Evolutionary conservation across 208 protist species (phyloP), one percentile per base, ranked within the genome.

Genomic region (Leishmania arabica): DNA sequence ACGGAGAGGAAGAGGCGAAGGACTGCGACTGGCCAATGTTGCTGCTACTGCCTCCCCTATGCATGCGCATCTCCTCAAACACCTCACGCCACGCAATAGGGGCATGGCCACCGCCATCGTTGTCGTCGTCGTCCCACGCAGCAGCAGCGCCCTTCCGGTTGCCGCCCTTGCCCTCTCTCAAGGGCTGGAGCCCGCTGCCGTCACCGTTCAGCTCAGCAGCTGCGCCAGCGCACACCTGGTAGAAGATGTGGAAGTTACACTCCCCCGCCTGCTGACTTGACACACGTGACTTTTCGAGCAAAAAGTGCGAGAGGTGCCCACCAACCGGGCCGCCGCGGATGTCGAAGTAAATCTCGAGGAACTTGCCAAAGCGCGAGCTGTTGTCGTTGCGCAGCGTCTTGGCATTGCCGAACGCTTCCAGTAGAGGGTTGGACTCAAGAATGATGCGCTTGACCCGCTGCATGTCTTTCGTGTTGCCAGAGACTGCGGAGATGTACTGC

Each of bases 241-340:
- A 99, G 78, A 99, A 99, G 70, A 99, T 96, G 84, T 99, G 98
- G 83, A 98, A 99, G 84, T 98, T 99, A 37, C 98, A 86, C 92
- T 99, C 98, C 24, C 96, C 97, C 42, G 80, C 69, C 71, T 93
- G 89, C 73, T 97, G 94, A 58, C 80, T 85, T 62, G 94, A 90
- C 21, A 98, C 95, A 51, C 97, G 92, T 24, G 88, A 93, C 89
- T 99, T 99, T 81, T 99, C 97, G 8, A 99, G 79, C 49, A 98
- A 81, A 84, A 98, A 99, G 85, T 95, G 97, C 6, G 84, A 89
- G 82, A 99, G 92, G 77, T 89, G 82, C 0, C 97, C 95, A 9
- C 97, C 97, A 21, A 95, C 85, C 34, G 97, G 97, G 17, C 89
- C 89, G 56, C 93, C 94, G 37, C 87, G 81, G 24, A 86, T 79